Evolutionary conservation across 495 filamentous ascomycete genomes (phyloP).

Genomic region (Neurospora hispaniola): DNA sequence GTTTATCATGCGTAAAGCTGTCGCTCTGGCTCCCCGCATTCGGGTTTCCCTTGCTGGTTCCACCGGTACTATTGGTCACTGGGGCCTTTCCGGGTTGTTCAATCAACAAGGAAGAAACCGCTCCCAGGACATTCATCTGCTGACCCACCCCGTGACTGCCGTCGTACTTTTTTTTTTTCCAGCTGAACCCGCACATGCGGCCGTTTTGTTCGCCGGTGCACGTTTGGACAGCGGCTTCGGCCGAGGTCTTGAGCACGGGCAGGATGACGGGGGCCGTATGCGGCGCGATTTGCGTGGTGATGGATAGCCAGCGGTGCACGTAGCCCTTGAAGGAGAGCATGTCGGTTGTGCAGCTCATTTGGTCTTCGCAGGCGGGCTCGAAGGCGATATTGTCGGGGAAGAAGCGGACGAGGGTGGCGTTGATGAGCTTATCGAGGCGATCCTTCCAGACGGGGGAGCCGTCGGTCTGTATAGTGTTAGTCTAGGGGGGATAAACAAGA

Average conservation of each 20-base stretch:
- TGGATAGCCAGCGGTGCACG: slow-evolving; percentile 71
- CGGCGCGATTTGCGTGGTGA: slow-evolving; percentile 59
- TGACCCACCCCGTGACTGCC: slow-evolving; percentile 51
- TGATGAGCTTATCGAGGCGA: slow-evolving; percentile 48
- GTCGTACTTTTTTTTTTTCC: slow-evolving; percentile 51
- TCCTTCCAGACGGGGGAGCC: slow-evolving; percentile 46
- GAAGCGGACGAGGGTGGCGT: slow-evolving; percentile 51
- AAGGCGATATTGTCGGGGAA: slow-evolving; percentile 41
- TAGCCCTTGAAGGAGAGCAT: slow-evolving; percentile 83
- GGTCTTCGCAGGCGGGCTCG: slow-evolving; percentile 59
- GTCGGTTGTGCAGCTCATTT: slow-evolving; percentile 57
- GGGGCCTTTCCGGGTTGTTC: slow-evolving; percentile 28
- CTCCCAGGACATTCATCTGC: slow-evolving; percentile 58
- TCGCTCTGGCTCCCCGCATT: slow-evolving; percentile 40
- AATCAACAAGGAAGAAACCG: slow-evolving; percentile 47
- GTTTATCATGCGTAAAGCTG: slow-evolving; percentile 7
- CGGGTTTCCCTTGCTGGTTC: slow-evolving; percentile 54
- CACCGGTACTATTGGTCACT: slow-evolving; percentile 47
- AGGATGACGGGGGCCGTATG: slow-evolving; percentile 52
- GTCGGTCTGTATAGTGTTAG: slow-evolving; percentile 37
- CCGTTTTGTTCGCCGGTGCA: slow-evolving; percentile 51
- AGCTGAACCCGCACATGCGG: slow-evolving; percentile 59
- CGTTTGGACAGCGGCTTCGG: slow-evolving; percentile 54
- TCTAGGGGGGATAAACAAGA: too few relatives aligned
- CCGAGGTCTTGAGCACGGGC: slow-evolving; percentile 53